phyloP scores from a whole-genome alignment of 768 basidiomycete species.

The Hydnomerulius pinastri region DNA sequence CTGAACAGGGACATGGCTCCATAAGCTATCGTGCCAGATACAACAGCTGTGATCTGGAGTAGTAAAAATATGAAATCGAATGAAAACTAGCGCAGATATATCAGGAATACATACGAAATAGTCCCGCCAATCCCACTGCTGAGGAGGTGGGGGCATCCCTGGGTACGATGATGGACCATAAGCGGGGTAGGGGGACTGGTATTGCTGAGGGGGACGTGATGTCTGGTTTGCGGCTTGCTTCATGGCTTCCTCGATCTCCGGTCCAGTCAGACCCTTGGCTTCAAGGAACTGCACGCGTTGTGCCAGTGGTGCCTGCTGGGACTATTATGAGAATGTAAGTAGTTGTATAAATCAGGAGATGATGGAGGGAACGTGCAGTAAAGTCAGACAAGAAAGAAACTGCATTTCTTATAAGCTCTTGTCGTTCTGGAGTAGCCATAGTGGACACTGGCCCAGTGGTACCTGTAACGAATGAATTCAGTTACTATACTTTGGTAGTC shows the following conservation, averaged over 20 bases:
- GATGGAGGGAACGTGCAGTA: conserved; percentile 48
- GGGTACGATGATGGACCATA: conserved; percentile 48
- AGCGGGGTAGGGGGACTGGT: conserved; percentile 35
- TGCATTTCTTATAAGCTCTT: conserved; percentile 79
- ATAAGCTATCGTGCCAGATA: conserved; percentile 85
- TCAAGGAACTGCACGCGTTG: conserved; percentile 95
- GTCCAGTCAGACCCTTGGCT: conserved; percentile 81
- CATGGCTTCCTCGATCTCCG: conserved; percentile 87
- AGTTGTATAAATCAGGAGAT: not conserved
- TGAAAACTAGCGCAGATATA: no score
- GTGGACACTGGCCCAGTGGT: not conserved
- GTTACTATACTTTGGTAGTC: no score
- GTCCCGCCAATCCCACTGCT: conserved; percentile 92
- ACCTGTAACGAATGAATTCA: not conserved
- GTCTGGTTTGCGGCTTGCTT: conserved; percentile 51
- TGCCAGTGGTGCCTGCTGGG: conserved; percentile 73
- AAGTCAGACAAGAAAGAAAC: conserved; percentile 85
- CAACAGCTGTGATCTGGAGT: conserved; percentile 83
- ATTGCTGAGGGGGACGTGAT: conserved; percentile 12
- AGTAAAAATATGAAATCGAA: conserved; percentile 21
- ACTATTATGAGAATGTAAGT: conserved; percentile 45
- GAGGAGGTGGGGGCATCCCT: conserved; percentile 40
- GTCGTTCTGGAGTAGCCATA: conserved; percentile 59
- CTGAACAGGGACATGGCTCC: conserved; percentile 79
- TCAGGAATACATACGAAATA: conserved; percentile 72